These are phyloP conservation scores for Penicillium dipodomyicola DNA, from an alignment of 495 filamentous ascomycete genomes.

Conservation along the genomic window DNA sequence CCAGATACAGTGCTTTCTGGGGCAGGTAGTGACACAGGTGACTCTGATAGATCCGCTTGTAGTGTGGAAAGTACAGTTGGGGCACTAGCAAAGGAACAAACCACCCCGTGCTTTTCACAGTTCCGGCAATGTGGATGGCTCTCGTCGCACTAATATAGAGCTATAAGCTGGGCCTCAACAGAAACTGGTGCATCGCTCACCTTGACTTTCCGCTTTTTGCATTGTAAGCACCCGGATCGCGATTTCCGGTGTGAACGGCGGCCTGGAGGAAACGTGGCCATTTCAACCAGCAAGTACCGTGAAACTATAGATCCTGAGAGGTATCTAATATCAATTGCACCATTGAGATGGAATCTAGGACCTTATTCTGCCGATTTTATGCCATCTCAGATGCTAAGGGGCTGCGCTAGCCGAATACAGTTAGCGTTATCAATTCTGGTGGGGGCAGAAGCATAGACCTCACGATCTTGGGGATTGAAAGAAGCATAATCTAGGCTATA, in stretches of 20 bases:
- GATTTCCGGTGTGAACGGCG: constrained; percentile 20
- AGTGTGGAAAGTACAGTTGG: not conserved
- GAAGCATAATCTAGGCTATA: not conserved
- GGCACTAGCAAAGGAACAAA: constrained; percentile 12
- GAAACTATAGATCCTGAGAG: not conserved
- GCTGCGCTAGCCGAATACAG: constrained; percentile 1
- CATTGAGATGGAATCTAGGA: not conserved
- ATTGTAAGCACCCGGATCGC: constrained; percentile 13
- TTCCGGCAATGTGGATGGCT: constrained; percentile 11
- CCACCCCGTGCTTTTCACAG: constrained; percentile 14
- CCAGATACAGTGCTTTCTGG: constrained; percentile 4
- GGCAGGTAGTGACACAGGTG: constrained; percentile 3
- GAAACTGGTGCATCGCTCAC: not conserved
- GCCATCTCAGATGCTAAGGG: not conserved
- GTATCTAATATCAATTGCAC: not conserved
- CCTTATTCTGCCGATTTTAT: not conserved
- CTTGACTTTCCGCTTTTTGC: constrained; percentile 19
- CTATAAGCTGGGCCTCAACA: not conserved
- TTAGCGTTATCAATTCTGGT: not conserved
- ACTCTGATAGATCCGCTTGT: not conserved
- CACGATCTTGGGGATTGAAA: not conserved
- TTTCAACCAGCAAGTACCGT: not conserved
- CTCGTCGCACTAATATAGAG: constrained; percentile 10
- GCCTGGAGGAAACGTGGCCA: constrained; percentile 1
- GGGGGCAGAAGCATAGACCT: not conserved